Evolutionary conservation across 2,329 filamentous ascomycete genomes (phyloP).

Genomic region (Venturia oleaginea): DNA sequence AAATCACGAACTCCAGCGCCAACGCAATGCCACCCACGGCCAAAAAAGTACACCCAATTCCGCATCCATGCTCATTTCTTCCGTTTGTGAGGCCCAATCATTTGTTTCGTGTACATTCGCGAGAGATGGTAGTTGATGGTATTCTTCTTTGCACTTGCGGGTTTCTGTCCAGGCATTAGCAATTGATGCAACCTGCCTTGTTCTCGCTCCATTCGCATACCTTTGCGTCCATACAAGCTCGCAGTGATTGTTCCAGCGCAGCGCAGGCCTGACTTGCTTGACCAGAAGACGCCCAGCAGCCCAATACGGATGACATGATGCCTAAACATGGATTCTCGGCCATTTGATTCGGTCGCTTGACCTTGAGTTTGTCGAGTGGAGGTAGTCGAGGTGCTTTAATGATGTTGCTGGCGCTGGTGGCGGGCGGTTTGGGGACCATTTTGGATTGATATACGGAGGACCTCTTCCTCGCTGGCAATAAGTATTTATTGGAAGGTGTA

Average conservation of each 20-base stretch:
- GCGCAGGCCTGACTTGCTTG: conserved; percentile 54
- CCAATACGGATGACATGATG: conserved; percentile 61
- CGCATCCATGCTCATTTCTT: conserved; percentile 8
- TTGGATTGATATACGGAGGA: not conserved
- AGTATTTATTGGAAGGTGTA: not conserved
- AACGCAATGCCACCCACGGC: not conserved
- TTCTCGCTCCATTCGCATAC: conserved; percentile 37
- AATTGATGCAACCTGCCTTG: not conserved
- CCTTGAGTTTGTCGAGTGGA: conserved; percentile 53
- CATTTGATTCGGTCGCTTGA: conserved; percentile 54
- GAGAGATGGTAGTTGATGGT: conserved; percentile 87
- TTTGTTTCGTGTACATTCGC: conserved; percentile 60
- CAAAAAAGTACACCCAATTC: not conserved
- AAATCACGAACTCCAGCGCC: not conserved
- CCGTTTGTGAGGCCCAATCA: conserved; percentile 59
- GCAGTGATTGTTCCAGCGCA: conserved; percentile 50
- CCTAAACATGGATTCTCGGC: conserved; percentile 56
- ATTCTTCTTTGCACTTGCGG: conserved; percentile 53
- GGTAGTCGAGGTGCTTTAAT: conserved; percentile 41
- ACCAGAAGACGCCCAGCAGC: conserved; percentile 76
- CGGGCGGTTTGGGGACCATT: conserved; percentile 15
- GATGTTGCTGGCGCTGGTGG: not conserved
- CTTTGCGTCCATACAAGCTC: conserved; percentile 71
- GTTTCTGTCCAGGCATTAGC: conserved; percentile 32
- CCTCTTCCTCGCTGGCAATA: not conserved